Base-by-base conservation (phyloP, 805 yeast species). In the Komagataella ulmi region DNA sequence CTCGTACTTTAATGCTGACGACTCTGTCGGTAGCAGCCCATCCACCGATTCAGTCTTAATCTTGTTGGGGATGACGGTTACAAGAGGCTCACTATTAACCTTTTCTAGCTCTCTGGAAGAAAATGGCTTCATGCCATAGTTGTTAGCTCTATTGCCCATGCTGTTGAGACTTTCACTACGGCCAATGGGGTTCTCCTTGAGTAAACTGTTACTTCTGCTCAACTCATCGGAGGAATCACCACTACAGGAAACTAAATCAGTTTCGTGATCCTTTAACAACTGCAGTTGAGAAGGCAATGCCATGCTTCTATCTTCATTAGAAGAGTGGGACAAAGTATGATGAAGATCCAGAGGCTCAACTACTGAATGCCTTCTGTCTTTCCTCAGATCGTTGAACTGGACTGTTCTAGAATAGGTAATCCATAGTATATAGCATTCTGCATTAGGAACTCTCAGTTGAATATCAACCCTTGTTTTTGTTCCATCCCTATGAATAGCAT, bases 401-500 rank as follows among this genome's bases (percentile, higher is more conserved):
- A 12, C 4, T 44, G 65, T 61, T 58, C 91, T 79, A 1, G 91
- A 83, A 62, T 86, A 89, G 0, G 96, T 88, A 8, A 91, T 75
- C 97, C 97, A 91, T 18, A 90, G 65, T 3, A 87, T 80, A 50
- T 76, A 74, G 6, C 81, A 71, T 17, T 77, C 80, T 12, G 70
- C 60, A 18, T 78, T 74, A 30, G 86, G 71, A 2, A 87, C 86
- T 53, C 97, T 73, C 50, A 91, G 62, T 65, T 90, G 97, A 12
- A 87, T 78, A 66, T 90, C 97, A 45, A 90, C 74, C 52, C 74
- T 75, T 24, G 89, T 67, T 2, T 57, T 50, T 21, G 77, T 70
- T 0, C 96, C 96, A 65, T 85, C 90, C 24, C 78, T 61, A 61
- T 88, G 95, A 2, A 68, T 59, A 8, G 85, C 96, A 53, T 72